A percentile compares a stretch with the other conserved stretches of the same genome.
Conservation (phyloP, 2,329 filamentous ascomycete genomes). For the Ceratocystis variospora region DNA sequence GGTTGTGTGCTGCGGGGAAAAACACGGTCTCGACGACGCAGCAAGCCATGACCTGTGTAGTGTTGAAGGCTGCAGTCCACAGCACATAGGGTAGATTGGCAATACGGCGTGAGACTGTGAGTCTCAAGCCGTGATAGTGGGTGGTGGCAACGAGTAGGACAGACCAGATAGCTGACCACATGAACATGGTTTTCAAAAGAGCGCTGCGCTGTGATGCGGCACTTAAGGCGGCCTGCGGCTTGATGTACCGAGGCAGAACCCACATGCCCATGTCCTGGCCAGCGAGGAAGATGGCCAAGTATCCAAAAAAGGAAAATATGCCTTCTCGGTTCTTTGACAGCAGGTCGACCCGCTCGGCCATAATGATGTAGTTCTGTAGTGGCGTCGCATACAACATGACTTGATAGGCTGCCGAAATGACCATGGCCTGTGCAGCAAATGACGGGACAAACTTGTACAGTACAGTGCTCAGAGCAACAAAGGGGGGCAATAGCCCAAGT, state of each 20-base stretch:
- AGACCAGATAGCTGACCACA: constrained; percentile 55
- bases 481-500: constrained; percentile 72
- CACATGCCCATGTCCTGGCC: constrained; percentile 74
- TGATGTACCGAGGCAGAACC: constrained; percentile 51
- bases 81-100: constrained; percentile 89
- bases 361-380: constrained; percentile 72
- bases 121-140: constrained; percentile 54
- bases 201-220: constrained; percentile 35
- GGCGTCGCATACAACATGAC: constrained; percentile 57
- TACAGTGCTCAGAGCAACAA: constrained; percentile 70
- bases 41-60: constrained; percentile 64
- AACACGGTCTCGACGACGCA: constrained; percentile 63
- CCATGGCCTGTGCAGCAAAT: constrained; percentile 59
- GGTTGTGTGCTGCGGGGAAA: constrained; percentile 41
- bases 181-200: constrained; percentile 48
- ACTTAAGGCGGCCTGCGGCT: constrained; percentile 29
- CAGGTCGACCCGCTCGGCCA: constrained; percentile 63
- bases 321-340: constrained; percentile 88
- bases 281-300: constrained; percentile 84
- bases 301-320: constrained; percentile 81
- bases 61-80: constrained; percentile 89
- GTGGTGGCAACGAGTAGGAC: constrained; percentile 57
- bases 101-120: constrained; percentile 72
- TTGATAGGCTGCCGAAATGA: constrained; percentile 60
- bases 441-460: constrained; percentile 57